Evolutionary conservation across 805 yeast genomes (phyloP).

Genomic region (Saccharomycopsis guyanensis): DNA sequence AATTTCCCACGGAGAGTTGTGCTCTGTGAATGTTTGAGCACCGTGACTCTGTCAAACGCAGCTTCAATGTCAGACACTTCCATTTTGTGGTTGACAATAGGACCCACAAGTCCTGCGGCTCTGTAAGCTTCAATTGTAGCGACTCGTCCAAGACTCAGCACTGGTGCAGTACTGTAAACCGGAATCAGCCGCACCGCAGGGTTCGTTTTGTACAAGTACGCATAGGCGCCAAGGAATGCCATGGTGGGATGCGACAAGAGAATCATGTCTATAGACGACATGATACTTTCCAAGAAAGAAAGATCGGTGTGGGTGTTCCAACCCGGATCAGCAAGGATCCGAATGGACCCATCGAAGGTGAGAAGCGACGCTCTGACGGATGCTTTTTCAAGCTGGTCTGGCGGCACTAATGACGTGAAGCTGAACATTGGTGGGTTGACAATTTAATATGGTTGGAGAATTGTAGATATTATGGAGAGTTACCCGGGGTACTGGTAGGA

Average conservation of each 20-base stretch:
- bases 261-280: slow-evolving; percentile 53
- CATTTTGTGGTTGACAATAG: slow-evolving; percentile 45
- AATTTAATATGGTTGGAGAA: no score
- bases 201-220: slow-evolving; percentile 47
- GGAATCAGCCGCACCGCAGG: slow-evolving; percentile 36
- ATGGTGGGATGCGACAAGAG: slow-evolving; percentile 83
- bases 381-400: slow-evolving; percentile 15
- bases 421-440: slow-evolving; percentile 21
- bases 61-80: slow-evolving; percentile 72
- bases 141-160: slow-evolving; percentile 76
- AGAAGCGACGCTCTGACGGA: slow-evolving; percentile 39
- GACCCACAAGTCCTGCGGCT: slow-evolving; percentile 67
- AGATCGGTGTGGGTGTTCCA: slow-evolving; percentile 54
- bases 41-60: slow-evolving; percentile 61
- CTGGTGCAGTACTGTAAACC: slow-evolving; percentile 85
- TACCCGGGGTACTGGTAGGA: no score
- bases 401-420: slow-evolving; percentile 25
- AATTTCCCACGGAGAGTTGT: slow-evolving; percentile 50
- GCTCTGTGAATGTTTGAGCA: slow-evolving; percentile 76
- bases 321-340: slow-evolving; percentile 45
- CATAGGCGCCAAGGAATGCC: slow-evolving; percentile 73
- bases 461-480: no score
- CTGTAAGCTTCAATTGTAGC: slow-evolving; percentile 80
- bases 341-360: slow-evolving; percentile 41
- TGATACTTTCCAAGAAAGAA: slow-evolving; percentile 35